These are phyloP conservation scores for Flaveria robusta DNA, from an alignment of 129 eudicot genomes.

Conservation along the genomic window DNA sequence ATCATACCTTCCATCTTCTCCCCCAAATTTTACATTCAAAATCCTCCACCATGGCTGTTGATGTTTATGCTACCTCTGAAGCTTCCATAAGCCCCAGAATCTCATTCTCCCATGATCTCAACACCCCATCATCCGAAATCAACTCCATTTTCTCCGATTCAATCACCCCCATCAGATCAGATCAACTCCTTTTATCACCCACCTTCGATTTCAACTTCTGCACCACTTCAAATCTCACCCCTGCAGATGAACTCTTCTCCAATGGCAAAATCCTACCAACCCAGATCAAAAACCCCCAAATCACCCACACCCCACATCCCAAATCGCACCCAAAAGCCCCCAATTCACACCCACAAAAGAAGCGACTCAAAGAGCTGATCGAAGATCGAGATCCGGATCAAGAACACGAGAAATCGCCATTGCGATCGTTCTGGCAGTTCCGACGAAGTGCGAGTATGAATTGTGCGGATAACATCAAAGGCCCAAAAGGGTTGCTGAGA, in stretches of 20 bases:
- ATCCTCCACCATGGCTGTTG: slow-evolving; percentile 59
- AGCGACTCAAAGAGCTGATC: slow-evolving; percentile 63
- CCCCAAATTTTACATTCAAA: slow-evolving; percentile 20
- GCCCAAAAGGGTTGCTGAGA: slow-evolving; percentile 49
- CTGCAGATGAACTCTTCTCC: slow-evolving; percentile 85
- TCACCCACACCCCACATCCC: slow-evolving; percentile 14
- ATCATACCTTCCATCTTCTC: slow-evolving; percentile 20
- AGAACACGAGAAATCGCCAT: slow-evolving; percentile 37
- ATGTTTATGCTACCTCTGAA: slow-evolving; percentile 63
- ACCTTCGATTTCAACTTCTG: slow-evolving; percentile 60
- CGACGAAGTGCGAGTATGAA: slow-evolving; percentile 70
- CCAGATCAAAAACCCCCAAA: slow-evolving; percentile 48
- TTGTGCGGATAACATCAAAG: slow-evolving; percentile 43
- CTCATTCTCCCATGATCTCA: slow-evolving; percentile 77
- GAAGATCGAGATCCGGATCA: slow-evolving; percentile 26
- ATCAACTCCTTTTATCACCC: slow-evolving; percentile 32
- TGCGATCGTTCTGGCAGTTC: slow-evolving; percentile 79
- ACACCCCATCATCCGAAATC: slow-evolving; percentile 52
- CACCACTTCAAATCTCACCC: slow-evolving; percentile 42
- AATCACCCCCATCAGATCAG: slow-evolving; percentile 33
- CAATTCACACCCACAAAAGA: slow-evolving; percentile 42
- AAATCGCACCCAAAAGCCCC: neutral
- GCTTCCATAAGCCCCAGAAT: slow-evolving; percentile 63
- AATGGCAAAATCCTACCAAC: slow-evolving; percentile 80
- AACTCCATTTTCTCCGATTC: slow-evolving; percentile 33